These are phyloP conservation scores for Cercospora zeina DNA, from an alignment of 2,329 filamentous ascomycete species.

Conservation along the genomic window DNA sequence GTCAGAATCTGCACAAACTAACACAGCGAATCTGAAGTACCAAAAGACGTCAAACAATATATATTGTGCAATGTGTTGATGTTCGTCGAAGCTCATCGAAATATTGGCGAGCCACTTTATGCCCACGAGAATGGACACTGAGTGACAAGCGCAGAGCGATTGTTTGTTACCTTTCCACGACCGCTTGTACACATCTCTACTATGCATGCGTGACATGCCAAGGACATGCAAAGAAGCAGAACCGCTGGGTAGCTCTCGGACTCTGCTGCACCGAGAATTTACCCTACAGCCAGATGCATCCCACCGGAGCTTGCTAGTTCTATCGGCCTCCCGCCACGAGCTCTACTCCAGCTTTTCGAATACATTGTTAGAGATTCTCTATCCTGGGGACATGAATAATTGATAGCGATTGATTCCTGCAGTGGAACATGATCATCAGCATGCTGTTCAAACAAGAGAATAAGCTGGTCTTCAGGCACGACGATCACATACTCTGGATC, in stretches of 20 bases:
- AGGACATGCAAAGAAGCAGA: neutral
- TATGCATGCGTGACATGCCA: neutral
- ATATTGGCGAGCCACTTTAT: neutral
- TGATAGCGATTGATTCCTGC: neutral
- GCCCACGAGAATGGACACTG: neutral
- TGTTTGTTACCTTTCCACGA: neutral
- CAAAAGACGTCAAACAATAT: too few relatives aligned
- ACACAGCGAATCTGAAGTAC: neutral
- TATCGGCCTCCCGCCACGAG: neutral
- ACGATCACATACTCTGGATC: constrained; percentile 53
- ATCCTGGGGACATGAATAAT: neutral
- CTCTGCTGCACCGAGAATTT: constrained; percentile 3
- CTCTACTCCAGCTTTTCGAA: neutral
- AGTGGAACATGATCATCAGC: neutral
- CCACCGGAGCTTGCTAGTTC: constrained; percentile 9
- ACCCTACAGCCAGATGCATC: constrained; percentile 2
- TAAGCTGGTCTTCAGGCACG: constrained; percentile 60
- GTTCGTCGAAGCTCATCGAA: neutral
- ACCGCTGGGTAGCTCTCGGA: neutral
- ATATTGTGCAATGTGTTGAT: neutral
- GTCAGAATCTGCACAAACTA: constrained; percentile 4
- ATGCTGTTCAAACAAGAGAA: constrained; percentile 52
- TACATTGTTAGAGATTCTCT: neutral
- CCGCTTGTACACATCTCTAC: neutral
- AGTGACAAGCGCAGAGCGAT: neutral